These are phyloP conservation scores for Amauroascus niger DNA, from an alignment of 2,329 filamentous ascomycete species.

Conservation along the genomic window DNA sequence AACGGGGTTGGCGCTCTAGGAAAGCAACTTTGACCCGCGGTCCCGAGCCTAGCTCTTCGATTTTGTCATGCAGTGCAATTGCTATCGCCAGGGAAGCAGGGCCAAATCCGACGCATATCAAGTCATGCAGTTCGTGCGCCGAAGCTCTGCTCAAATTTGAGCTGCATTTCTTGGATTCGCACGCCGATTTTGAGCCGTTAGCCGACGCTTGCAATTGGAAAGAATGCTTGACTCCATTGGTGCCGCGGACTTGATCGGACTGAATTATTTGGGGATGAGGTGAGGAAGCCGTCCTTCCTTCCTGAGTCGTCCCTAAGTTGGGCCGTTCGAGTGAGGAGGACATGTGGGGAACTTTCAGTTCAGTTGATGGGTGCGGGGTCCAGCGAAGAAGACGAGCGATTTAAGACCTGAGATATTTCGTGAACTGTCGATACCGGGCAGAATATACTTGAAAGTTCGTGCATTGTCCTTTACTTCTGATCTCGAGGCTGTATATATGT, in stretches of 20 bases:
- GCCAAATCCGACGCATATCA: conserved; percentile 87
- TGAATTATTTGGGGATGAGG: not conserved
- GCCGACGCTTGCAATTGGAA: too few relatives aligned
- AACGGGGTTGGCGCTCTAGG: conserved; percentile 70
- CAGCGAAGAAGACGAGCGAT: not conserved
- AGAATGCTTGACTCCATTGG: not conserved
- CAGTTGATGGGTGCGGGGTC: not conserved
- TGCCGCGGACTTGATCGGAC: too few relatives aligned
- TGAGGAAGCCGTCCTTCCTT: not conserved
- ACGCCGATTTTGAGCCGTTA: not conserved
- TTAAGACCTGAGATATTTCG: not conserved
- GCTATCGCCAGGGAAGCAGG: conserved; percentile 83
- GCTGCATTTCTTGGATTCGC: not conserved
- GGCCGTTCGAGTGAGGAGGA: not conserved
- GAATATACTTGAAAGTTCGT: too few relatives aligned
- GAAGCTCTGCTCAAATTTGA: conserved; percentile 42
- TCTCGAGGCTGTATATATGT: not conserved
- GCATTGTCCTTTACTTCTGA: not conserved
- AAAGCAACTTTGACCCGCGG: conserved; percentile 65
- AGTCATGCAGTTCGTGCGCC: conserved; percentile 61
- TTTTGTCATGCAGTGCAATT: conserved; percentile 67
- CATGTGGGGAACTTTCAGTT: not conserved
- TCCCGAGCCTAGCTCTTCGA: conserved; percentile 45
- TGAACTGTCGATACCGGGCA: not conserved
- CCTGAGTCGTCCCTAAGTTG: not conserved